Conservation (phyloP, 805 yeast species). For the Deakozyma indianensis region DNA sequence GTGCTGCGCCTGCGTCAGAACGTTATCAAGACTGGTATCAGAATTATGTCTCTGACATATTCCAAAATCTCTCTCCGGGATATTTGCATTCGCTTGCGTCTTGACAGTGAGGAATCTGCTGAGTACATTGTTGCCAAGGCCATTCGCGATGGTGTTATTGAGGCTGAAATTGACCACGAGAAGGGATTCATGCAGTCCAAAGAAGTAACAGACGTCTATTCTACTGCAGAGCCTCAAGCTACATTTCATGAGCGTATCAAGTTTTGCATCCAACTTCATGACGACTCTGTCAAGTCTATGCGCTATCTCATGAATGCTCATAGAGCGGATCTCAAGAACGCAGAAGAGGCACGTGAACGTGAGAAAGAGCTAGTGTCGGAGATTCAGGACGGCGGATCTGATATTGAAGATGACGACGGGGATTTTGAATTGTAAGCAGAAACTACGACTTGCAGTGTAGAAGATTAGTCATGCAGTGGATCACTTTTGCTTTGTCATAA, state of each 20-base stretch:
- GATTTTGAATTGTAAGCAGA: conserved; percentile 19
- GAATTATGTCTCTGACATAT: conserved; percentile 83
- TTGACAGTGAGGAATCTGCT: conserved; percentile 90
- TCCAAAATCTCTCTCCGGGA: conserved; percentile 84
- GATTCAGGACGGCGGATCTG: conserved; percentile 26
- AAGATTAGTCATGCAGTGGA: too few species aligned
- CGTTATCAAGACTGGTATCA: conserved; percentile 94
- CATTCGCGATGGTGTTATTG: conserved; percentile 93
- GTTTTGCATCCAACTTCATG: conserved; percentile 80
- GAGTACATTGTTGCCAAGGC: conserved; percentile 96
- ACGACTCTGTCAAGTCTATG: conserved; percentile 89
- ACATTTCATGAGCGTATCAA: conserved; percentile 88
- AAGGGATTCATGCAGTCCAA: conserved; percentile 82
- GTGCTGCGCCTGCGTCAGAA: conserved; percentile 87
- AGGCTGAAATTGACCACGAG: conserved; percentile 84
- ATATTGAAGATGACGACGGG: conserved; percentile 28
- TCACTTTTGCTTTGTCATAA: too few species aligned
- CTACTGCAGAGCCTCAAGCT: conserved; percentile 73
- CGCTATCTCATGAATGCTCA: conserved; percentile 59
- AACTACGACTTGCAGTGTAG: too few species aligned
- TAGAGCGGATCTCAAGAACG: conserved; percentile 34
- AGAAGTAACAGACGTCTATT: conserved; percentile 75
- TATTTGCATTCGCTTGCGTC: conserved; percentile 78
- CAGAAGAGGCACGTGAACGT: conserved; percentile 41
- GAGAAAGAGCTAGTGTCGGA: conserved; percentile 35